Evolutionary conservation across 1,139 yeast species (phyloP).

Genomic region (Kluyveromyces sp.): DNA sequence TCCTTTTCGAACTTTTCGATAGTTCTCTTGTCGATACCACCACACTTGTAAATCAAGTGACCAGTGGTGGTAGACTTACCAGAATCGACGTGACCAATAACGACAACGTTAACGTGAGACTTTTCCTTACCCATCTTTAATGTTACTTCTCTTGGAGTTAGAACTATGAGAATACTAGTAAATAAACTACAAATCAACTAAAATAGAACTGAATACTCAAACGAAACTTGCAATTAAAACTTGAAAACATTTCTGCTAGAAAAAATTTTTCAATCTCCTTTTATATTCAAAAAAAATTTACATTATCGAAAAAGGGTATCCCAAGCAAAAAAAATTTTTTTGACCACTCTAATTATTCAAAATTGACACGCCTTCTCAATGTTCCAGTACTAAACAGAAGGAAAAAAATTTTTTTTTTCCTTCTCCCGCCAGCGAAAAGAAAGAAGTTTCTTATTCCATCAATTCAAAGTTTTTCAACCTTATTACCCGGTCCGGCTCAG

Average conservation of each 20-base stretch:
- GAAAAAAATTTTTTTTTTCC: not conserved
- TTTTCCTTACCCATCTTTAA: constrained; percentile 73
- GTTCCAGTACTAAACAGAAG: too few relatives aligned
- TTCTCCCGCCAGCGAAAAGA: not conserved
- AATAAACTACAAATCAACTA: not conserved
- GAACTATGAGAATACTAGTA: not conserved
- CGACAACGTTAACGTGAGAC: constrained; percentile 98
- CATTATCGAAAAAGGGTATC: not conserved
- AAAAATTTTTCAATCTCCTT: constrained; percentile 1
- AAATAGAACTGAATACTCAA: not conserved
- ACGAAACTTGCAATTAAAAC: not conserved
- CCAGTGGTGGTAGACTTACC: constrained; percentile 98
- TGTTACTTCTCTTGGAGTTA: constrained; percentile 5
- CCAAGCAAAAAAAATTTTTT: not conserved
- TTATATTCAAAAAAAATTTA: not conserved
- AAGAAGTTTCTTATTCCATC: not conserved
- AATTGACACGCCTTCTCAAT: too few relatives aligned
- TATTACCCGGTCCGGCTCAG: too few relatives aligned
- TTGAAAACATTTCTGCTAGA: not conserved
- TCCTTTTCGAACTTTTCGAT: constrained; percentile 98
- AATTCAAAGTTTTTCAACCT: too few relatives aligned
- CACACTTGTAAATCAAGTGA: constrained; percentile 95
- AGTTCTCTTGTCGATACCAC: constrained; percentile 94
- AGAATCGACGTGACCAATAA: constrained; percentile 99
- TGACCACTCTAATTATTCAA: too few relatives aligned